Evolutionary conservation across 1,139 yeast genomes (phyloP), one percentile per base, ranked within the genome.

Genomic region (Pichia sp.): DNA sequence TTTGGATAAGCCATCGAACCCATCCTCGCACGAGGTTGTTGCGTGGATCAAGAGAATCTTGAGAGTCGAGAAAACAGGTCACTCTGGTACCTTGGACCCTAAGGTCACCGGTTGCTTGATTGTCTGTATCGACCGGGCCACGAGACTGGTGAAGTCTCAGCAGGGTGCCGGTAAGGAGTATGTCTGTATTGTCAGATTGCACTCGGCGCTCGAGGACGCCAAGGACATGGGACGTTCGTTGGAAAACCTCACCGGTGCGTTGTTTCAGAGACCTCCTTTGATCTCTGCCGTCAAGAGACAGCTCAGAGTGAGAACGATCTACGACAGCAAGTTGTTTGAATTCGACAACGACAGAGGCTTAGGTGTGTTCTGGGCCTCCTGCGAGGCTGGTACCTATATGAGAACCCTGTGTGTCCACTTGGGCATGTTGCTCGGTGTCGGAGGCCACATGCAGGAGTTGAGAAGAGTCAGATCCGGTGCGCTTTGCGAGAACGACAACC

Each of bases 101-200:
- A 93, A 93, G 75, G 99, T 93, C 68, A 93, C 99, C 56, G 96
- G 96, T 62, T 93, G 99, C 79, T 80, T 93, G 73, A 93, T 93
- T 73, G 99, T 93, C 59, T 93, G 99, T 82, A 81, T 93, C 65
- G 99, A 93, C 74, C 85, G 97, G 73, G 99, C 99, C 59, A 93
- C 99, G 57, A 86, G 99, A 76, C 80, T 93, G 71, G 99, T 93
- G 64, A 93, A 93, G 76, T 89, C 97, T 57, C 99, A 93, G 77
- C 99, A 93, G 75, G 98, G 99, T 76, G 99, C 99, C 53, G 99
- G 99, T 81, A 93, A 93, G 74, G 99, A 93, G 83, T 93, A 93
- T 76, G 99, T 93, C 58, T 93, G 99, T 79, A 91, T 93, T 66
- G 95, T 89, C 58, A 84, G 98, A 78, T 80, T 93, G 67, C 99